Percentiles rank a stretch among this genome's conserved stretches.
Evolutionary conservation across 163 green algal genomes (phyloP).

Genomic region (Prototheca wickerhamii): DNA sequence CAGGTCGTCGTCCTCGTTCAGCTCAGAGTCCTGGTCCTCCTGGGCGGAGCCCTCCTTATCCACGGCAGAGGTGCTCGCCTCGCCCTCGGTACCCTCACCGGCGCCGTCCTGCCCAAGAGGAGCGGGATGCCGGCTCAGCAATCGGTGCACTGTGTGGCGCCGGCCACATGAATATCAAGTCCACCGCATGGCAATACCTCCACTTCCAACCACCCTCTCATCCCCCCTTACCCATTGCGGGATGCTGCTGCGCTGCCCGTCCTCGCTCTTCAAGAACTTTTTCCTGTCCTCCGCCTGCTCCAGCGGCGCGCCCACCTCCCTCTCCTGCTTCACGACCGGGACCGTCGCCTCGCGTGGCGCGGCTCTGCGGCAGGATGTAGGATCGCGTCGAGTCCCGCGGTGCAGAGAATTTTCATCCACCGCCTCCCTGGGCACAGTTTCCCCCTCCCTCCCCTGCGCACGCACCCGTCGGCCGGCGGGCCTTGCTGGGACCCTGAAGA

Average conservation of each 20-base stretch:
- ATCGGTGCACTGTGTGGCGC: background rate
- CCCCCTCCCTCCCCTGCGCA: too few species aligned
- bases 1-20: constrained; percentile 28
- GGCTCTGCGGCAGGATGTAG: too few species aligned
- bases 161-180: background rate
- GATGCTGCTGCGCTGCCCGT: background rate
- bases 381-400: too few species aligned
- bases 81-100: background rate
- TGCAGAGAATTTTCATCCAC: too few species aligned
- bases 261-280: background rate
- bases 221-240: background rate
- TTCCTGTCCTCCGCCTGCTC: too few species aligned
- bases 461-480: too few species aligned
- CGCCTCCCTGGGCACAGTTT: too few species aligned
- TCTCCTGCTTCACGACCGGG: too few species aligned
- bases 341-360: too few species aligned
- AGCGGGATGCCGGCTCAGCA: constrained; percentile 15
- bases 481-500: too few species aligned
- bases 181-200: background rate
- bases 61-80: background rate
- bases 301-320: too few species aligned
- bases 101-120: constrained; percentile 16
- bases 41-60: background rate
- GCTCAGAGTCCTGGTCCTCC: constrained; percentile 14
- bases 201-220: background rate